Percentiles rank a stretch among this genome's conserved stretches.
These are phyloP conservation scores for Schizosaccharomyces cryophilus DNA, from an alignment of 805 yeast species.

Conservation along the genomic window DNA sequence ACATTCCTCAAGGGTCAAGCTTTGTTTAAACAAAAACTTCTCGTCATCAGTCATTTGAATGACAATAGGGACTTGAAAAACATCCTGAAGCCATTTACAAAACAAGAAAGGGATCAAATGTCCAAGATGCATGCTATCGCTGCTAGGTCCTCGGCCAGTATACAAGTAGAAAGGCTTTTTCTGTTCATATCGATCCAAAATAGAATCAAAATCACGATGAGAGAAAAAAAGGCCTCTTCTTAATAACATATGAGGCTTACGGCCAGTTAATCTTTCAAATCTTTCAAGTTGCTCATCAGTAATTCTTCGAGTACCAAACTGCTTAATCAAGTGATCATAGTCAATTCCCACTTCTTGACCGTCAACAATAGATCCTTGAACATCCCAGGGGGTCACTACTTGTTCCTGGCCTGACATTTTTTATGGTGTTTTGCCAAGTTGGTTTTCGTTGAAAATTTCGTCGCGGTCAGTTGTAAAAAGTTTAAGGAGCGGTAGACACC, in stretches of 20 bases:
- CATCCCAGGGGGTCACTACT: conserved; percentile 90
- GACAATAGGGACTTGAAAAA: conserved; percentile 84
- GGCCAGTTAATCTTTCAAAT: conserved; percentile 66
- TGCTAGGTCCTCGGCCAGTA: conserved; percentile 93
- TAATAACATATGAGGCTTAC: conserved; percentile 69
- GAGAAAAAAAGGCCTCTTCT: conserved; percentile 70
- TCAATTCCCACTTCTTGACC: conserved; percentile 81
- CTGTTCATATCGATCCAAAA: conserved; percentile 72
- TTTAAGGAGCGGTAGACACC: background rate
- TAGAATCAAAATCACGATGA: conserved; percentile 21
- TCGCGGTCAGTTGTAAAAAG: background rate
- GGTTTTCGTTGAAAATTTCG: background rate
- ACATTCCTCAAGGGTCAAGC: conserved; percentile 71
- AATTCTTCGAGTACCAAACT: conserved; percentile 67
- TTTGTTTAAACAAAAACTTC: conserved; percentile 80
- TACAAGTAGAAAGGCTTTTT: conserved; percentile 88
- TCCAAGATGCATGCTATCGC: conserved; percentile 86
- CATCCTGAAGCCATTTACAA: conserved; percentile 70
- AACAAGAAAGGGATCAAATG: conserved; percentile 88
- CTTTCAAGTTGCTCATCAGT: conserved; percentile 45
- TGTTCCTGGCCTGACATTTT: conserved; percentile 16
- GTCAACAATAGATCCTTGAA: conserved; percentile 91
- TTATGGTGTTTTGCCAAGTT: background rate
- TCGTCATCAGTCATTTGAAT: conserved; percentile 74
- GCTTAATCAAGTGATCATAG: conserved; percentile 62